Evolutionary conservation across 305 asterid genomes (phyloP), one percentile per base, ranked within the genome.

Genomic region (Fraxinus nigra): DNA sequence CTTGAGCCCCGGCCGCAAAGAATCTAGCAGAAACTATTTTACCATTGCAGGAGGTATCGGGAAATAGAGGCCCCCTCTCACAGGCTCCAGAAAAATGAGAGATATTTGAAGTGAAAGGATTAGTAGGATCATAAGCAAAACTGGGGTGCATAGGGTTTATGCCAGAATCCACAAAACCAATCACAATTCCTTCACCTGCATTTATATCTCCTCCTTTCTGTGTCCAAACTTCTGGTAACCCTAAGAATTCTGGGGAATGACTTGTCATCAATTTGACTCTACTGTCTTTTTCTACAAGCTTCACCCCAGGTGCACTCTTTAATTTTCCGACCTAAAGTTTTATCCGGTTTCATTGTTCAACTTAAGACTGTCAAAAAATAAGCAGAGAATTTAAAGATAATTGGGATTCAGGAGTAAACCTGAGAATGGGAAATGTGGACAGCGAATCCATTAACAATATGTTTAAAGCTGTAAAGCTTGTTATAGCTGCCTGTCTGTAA

Each of bases 151-250:
- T 26, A 0, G 97, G 97, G 43, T 96, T 89, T 74, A 96, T 92
- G 14, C 99, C 98, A 0, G 98, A 88, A 79, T 96, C 98, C 75
- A 96, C 90, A 80, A 96, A 90, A 22, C 98, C 99, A 10, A 96
- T 96, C 87, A 94, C 99, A 32, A 92, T 76, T 32, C 98, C 99
- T 79, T 95, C 99, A 10, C 99, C 99, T 0, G 93, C 95, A 43
- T 92, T 85, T 80, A 78, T 85, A 0, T 84, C 82, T 9, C 95
- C 96, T 72, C 97, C 97, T 87, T 85, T 40, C 75, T 91, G 90
- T 0, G 92, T 84, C 99, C 98, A 96, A 79, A 87, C 97, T 16
- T 83, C 72, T 4, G 92, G 90, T 37, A 95, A 24, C 75, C 94
- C 91, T 46, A 95, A 11, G 82, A 89, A 95, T 11, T 94, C 87